Base-by-base conservation (phyloP, 257 asterid species). In the Paulownia fortunei region DNA sequence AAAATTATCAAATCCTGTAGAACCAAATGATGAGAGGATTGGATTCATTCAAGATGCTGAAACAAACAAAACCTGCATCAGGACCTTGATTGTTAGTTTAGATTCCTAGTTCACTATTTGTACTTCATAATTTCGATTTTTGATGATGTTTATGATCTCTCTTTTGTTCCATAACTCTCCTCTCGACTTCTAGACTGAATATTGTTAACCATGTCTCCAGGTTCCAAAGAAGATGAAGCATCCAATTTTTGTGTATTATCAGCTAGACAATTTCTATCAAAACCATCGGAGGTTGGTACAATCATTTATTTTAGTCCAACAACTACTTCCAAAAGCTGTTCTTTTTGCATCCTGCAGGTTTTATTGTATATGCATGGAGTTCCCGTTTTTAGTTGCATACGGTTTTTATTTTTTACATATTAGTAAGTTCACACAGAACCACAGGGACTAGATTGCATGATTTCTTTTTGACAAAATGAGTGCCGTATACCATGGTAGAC, bases 241-340 rank as follows among this genome's bases (percentile, higher is more conserved):
- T 2, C 95, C 93, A 3, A 82, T 92, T 34, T 88, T 73, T 47
- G 76, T 88, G 54, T 92, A 90, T 71, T 88, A 92, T 78, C 89
- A 89, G 80, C 92, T 88, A 2, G 87, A 86, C 71, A 86, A 89
- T 77, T 91, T 86, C 84, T 89, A 87, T 62, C 97, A 91, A 76
- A 91, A 91, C 74, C 97, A 92, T 69, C 86, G 96, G 2, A 74
- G 97, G 97, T 92, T 58, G 76, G 81, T 32, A 27, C 42, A 47
- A 4, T 30, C 2, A 11, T 26, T 10, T 19, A 16, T 54, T 34
- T 49, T n/a, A 36, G 12, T 15, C 58, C 23, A 15, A n/a, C 60
- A 11, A 41, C 10, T 58, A 54, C 60, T 18, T 44, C 13, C 34
- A 15, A 8, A n/a, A 5, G 46, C 24, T 60, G 15, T 23, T 34